These are phyloP conservation scores for Paramecium sonneborni DNA, from an alignment of 73 alveolate genomes.

Conservation along the genomic window DNA sequence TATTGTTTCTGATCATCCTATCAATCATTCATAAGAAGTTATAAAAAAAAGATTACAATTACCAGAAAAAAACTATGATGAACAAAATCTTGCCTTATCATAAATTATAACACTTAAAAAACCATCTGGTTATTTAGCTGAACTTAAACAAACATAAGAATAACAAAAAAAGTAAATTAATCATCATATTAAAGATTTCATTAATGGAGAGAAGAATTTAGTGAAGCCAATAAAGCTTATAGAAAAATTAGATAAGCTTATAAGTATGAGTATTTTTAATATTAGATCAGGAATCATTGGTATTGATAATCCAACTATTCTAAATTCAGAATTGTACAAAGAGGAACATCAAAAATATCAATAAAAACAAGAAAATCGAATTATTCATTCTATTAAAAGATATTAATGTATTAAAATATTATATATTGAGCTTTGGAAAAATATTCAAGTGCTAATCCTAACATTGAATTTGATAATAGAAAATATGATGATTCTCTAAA, in stretches of 20 bases:
- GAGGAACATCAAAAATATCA: conserved; percentile 26
- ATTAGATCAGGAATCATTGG: conserved; percentile 24
- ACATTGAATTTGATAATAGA: background rate
- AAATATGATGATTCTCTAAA: background rate
- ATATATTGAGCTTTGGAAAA: background rate
- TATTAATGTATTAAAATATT: background rate
- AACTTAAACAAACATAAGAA: conserved; percentile 11
- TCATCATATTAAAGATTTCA: background rate
- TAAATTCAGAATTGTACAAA: conserved; percentile 6
- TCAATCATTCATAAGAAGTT: background rate
- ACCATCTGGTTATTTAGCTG: background rate
- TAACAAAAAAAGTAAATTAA: background rate
- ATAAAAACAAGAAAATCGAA: background rate
- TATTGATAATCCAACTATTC: background rate
- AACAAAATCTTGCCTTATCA: background rate
- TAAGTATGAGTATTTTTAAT: background rate
- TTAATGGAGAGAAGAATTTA: conserved; percentile 35
- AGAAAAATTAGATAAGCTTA: conserved; percentile 6
- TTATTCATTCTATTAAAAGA: background rate
- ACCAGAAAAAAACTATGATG: background rate
- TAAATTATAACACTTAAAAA: background rate
- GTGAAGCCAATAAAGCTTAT: conserved; percentile 31
- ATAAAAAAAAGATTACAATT: background rate
- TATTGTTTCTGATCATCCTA: conserved; percentile 43
- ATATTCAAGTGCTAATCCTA: background rate